These are phyloP conservation scores for Clarireedia monteithiana DNA, from an alignment of 2,329 filamentous ascomycete species.

Conservation along the genomic window DNA sequence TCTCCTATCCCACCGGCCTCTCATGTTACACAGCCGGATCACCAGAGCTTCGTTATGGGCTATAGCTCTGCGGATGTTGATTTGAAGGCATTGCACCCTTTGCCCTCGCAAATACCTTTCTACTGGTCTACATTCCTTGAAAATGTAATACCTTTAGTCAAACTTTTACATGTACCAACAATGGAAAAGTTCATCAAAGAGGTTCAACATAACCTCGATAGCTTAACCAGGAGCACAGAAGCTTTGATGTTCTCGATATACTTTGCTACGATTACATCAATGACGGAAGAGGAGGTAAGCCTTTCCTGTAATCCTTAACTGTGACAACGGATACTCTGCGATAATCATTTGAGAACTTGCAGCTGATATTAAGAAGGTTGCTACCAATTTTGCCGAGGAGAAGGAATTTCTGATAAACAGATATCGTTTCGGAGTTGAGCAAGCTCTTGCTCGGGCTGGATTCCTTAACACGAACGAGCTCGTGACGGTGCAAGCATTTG, in stretches of 20 bases:
- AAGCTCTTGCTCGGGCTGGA: slow-evolving; percentile 45
- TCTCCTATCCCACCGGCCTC: slow-evolving; percentile 30
- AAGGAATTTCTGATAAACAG: slow-evolving; percentile 36
- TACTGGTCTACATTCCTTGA: slow-evolving; percentile 67
- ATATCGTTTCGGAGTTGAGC: slow-evolving; percentile 47
- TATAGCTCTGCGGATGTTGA: slow-evolving; percentile 66
- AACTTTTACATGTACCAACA: slow-evolving; percentile 63
- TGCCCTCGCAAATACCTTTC: slow-evolving; percentile 55
- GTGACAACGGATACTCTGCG: no score
- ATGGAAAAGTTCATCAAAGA: slow-evolving; percentile 53
- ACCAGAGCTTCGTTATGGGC: slow-evolving; percentile 66
- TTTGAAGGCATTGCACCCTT: slow-evolving; percentile 54
- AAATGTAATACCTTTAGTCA: slow-evolving; percentile 66
- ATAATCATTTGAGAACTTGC: not conserved
- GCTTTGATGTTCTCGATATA: slow-evolving; percentile 49
- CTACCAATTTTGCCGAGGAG: slow-evolving; percentile 34
- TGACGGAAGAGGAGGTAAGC: slow-evolving; percentile 27
- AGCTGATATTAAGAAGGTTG: slow-evolving; percentile 21
- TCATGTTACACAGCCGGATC: slow-evolving; percentile 52
- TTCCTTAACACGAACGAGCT: slow-evolving; percentile 47
- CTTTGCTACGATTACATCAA: slow-evolving; percentile 42
- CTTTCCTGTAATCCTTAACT: no score
- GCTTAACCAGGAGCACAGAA: slow-evolving; percentile 39
- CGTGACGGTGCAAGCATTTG: slow-evolving; percentile 46
- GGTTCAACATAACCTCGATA: slow-evolving; percentile 51